These are phyloP conservation scores for Paramecium bursaria DNA, from an alignment of 73 alveolate species.

Conservation along the genomic window DNA sequence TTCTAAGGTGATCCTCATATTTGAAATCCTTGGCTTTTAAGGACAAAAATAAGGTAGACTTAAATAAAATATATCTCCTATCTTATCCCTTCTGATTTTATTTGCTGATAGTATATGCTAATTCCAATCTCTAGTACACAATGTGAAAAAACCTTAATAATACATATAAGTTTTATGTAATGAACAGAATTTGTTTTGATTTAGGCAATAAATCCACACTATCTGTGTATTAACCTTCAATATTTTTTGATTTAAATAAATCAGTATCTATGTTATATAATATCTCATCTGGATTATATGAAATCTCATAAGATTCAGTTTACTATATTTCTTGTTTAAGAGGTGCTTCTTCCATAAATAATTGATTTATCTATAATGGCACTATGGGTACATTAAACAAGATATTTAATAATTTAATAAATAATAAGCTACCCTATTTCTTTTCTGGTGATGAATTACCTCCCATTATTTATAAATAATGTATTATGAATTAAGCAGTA, in stretches of 20 bases:
- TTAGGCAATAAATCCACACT: background rate
- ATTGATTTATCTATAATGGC: constrained; percentile 14
- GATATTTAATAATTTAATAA: constrained; percentile 34
- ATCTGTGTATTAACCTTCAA: too few relatives aligned
- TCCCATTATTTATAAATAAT: constrained; percentile 31
- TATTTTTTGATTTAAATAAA: too few relatives aligned
- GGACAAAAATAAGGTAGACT: constrained; percentile 21
- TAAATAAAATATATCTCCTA: constrained; percentile 44
- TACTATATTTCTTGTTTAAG: background rate
- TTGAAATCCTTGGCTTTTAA: constrained; percentile 48
- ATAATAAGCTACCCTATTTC: constrained; percentile 10
- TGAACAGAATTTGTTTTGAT: background rate
- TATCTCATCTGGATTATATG: constrained; percentile 46
- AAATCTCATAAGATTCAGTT: constrained; percentile 38
- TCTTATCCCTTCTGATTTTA: constrained; percentile 18
- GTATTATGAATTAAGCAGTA: constrained; percentile 38
- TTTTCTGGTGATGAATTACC: constrained; percentile 15
- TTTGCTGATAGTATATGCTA: constrained; percentile 17
- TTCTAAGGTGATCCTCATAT: constrained; percentile 55
- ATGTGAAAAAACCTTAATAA: constrained; percentile 33
- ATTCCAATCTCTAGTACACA: constrained; percentile 29
- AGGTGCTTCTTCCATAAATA: background rate
- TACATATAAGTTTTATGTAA: constrained; percentile 22
- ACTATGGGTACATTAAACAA: constrained; percentile 2
- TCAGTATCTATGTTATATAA: too few relatives aligned